Evolutionary conservation across 2,329 filamentous ascomycete genomes (phyloP).

Genomic region (Fusarium illudens): DNA sequence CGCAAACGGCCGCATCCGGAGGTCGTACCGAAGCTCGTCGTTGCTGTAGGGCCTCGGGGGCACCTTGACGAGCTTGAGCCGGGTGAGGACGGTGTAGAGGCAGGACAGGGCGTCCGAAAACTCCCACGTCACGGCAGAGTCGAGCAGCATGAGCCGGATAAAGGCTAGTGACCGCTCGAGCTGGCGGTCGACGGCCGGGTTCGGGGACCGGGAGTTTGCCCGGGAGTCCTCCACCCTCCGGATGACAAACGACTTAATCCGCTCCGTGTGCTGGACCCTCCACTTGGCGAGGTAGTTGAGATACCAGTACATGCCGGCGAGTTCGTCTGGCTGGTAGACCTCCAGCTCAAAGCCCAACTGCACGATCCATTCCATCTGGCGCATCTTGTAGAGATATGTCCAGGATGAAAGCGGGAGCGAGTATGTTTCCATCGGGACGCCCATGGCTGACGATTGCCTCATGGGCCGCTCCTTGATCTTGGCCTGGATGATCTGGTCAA

Average conservation of each 20-base stretch:
- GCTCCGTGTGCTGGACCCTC: conserved; percentile 73
- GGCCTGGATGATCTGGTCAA: conserved; percentile 73
- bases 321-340: conserved; percentile 86
- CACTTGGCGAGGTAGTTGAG: conserved; percentile 77
- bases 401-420: conserved; percentile 84
- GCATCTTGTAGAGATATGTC: conserved; percentile 90
- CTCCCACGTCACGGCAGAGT: conserved; percentile 70
- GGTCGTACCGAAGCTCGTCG: conserved; percentile 75
- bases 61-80: conserved; percentile 62
- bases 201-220: conserved; percentile 8
- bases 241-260: conserved; percentile 73
- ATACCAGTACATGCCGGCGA: conserved; percentile 92
- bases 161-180: conserved; percentile 61
- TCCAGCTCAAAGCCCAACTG: conserved; percentile 95
- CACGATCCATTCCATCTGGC: conserved; percentile 84
- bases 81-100: conserved; percentile 72
- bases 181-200: conserved; percentile 51
- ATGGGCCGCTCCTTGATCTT: conserved; percentile 69
- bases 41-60: conserved; percentile 71
- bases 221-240: conserved; percentile 47
- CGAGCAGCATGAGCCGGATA: conserved; percentile 68
- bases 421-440: conserved; percentile 62
- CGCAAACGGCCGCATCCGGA: conserved; percentile 87
- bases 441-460: conserved; percentile 51
- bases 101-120: conserved; percentile 63